A percentile compares a stretch with the other conserved stretches of the same genome.
These are phyloP conservation scores for Fraxinus platypoda DNA, from an alignment of 305 asterid genomes.

Conservation along the genomic window DNA sequence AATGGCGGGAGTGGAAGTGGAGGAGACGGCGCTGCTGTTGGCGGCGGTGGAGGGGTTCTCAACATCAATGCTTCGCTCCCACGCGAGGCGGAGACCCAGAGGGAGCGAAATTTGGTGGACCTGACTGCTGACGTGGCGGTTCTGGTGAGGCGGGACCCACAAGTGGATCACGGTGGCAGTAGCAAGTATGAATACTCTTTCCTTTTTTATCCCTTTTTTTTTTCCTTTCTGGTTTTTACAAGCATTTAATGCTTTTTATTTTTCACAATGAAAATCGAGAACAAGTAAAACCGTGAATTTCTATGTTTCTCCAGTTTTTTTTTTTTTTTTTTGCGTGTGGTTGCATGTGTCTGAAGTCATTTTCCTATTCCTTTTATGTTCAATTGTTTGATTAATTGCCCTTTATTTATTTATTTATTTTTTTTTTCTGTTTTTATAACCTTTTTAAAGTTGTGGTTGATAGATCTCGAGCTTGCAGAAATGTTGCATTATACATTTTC, in stretches of 20 bases:
- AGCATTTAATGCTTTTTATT: conserved; percentile 15
- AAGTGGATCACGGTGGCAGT: conserved; percentile 24
- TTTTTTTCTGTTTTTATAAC: background rate
- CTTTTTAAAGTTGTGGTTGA: background rate
- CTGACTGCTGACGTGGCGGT: conserved; percentile 20
- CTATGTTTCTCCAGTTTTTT: background rate
- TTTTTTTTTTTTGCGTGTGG: background rate
- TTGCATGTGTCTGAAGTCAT: background rate
- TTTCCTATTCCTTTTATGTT: background rate
- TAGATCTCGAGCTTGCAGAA: background rate
- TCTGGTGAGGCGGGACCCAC: conserved; percentile 24
- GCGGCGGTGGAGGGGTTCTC: conserved; percentile 8
- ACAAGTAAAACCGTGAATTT: background rate
- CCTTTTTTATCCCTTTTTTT: conserved; percentile 16
- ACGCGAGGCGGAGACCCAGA: conserved; percentile 18
- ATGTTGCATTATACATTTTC: background rate
- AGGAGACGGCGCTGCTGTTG: background rate
- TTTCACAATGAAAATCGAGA: conserved; percentile 24
- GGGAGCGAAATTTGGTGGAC: conserved; percentile 21
- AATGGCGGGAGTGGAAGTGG: background rate
- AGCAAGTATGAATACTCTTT: conserved; percentile 43
- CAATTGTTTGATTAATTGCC: background rate
- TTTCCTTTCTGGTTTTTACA: background rate
- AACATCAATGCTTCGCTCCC: conserved; percentile 24
- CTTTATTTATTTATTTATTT: background rate